Evolutionary conservation across 768 basidiomycete species (phyloP), one percentile per base, ranked within the genome.

Genomic region (Phallus indusiatus): DNA sequence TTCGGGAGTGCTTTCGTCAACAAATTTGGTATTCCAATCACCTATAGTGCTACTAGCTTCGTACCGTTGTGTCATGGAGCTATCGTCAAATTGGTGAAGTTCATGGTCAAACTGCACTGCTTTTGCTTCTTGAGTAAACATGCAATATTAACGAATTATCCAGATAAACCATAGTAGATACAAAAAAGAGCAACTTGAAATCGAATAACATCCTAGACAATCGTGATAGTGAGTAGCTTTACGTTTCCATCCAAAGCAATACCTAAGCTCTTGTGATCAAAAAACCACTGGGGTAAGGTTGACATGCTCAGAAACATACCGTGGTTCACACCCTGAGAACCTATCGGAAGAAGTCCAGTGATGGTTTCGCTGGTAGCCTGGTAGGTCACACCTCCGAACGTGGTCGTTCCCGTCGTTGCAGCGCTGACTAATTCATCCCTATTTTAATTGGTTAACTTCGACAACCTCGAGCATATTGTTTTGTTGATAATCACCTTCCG

Each of bases 191-290:
- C 17, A 46, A 55, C 35, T 54, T 8, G 36, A 16, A 33, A 55
- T 18, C 7, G 2, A 49, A 22, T 55, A n/a, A n/a, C 6, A 36
- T 71, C 62, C 73, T 49, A n/a, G n/a, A 70, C 48, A 33, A 80
- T 77, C 2, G 70, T 77, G 18, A 84, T 78, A 1, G 80, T 84
- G 56, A 86, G 69, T 20, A 85, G 64, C 1, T 76, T 76, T 16
- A 80, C 77, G 35, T 78, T 72, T 48, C 84, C 83, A 64, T 85
- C 83, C 36, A 76, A 76, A 2, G 84, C 76, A 55, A 85, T 86
- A 28, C 73, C 83, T 83, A 61, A 54, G 14, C 34, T 21, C 21
- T 49, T 47, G n/a, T 16, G 20, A 61, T 16, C 10, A 52, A 21
- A 21, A 5, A 11, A 12, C 16, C 14, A 33, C 42, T 14, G 12